Percentiles rank a stretch among this genome's conserved stretches.
These are phyloP conservation scores for Capsella rubella DNA, from an alignment of 441 rosid species.

Conservation along the genomic window DNA sequence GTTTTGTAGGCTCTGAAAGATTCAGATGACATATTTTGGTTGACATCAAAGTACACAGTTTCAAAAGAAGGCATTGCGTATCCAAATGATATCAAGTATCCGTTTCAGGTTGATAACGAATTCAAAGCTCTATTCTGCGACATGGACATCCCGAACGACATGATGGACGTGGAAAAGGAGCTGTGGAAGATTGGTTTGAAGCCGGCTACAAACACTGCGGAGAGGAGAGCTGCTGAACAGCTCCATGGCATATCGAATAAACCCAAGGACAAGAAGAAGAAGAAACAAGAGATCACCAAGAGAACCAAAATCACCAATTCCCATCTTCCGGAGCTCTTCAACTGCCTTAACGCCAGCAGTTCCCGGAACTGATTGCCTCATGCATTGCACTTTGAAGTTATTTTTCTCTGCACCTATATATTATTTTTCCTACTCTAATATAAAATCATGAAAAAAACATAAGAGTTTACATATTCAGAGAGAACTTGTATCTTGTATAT, in stretches of 20 bases:
- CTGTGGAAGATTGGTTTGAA: conserved; percentile 85
- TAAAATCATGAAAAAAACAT: too few relatives aligned
- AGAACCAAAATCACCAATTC: conserved; percentile 83
- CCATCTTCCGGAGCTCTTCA: conserved; percentile 55
- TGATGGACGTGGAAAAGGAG: conserved; percentile 89
- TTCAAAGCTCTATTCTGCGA: conserved; percentile 68
- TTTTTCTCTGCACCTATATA: too few relatives aligned
- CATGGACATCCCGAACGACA: conserved; percentile 74
- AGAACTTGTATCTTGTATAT: too few relatives aligned
- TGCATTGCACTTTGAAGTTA: background rate
- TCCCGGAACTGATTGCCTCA: conserved; percentile 23
- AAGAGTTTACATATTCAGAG: too few relatives aligned
- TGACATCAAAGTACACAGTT: conserved; percentile 52
- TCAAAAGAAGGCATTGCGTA: conserved; percentile 83
- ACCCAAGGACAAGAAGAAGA: conserved; percentile 66
- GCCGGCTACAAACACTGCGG: conserved; percentile 72
- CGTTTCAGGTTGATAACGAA: conserved; percentile 75
- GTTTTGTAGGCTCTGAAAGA: conserved; percentile 67
- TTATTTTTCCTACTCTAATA: too few relatives aligned
- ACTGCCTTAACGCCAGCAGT: conserved; percentile 46
- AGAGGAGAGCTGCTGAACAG: conserved; percentile 84
- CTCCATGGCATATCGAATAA: conserved; percentile 63
- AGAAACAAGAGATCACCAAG: conserved; percentile 80
- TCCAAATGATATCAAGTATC: conserved; percentile 75
- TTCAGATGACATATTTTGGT: conserved; percentile 66